Conservation (phyloP, 306 rosid genomes). For the Quercus dentata region DNA sequence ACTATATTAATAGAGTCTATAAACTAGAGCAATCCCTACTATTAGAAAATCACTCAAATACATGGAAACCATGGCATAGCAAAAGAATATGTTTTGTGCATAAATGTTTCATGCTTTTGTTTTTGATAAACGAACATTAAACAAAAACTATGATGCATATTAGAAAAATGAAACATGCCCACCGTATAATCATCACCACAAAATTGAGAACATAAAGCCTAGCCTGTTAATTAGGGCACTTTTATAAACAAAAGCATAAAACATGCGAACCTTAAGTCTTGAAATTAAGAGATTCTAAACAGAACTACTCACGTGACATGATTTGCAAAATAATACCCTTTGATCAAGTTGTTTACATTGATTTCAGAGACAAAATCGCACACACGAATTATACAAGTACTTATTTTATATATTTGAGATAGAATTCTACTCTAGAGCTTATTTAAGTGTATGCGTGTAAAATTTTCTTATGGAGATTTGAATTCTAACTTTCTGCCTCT, state of each 20-base stretch:
- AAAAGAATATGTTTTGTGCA: not conserved
- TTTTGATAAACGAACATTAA: not conserved
- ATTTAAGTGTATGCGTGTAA: too few relatives aligned
- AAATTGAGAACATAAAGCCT: not conserved
- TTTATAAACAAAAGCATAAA: not conserved
- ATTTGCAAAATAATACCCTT: not conserved
- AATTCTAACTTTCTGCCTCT: accelerated
- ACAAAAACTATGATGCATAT: not conserved
- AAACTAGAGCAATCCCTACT: too few relatives aligned
- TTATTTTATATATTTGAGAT: too few relatives aligned
- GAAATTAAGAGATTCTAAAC: not conserved
- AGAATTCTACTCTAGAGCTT: too few relatives aligned
- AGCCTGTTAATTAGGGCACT: not conserved
- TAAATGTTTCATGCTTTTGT: not conserved
- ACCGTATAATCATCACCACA: not conserved
- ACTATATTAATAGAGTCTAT: too few relatives aligned
- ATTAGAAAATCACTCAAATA: not conserved
- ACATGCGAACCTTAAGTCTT: not conserved
- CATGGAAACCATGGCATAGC: not conserved
- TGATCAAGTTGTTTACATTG: not conserved
- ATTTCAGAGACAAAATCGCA: not conserved
- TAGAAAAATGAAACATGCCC: not conserved
- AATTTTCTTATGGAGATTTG: too few relatives aligned
- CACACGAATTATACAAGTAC: too few relatives aligned
- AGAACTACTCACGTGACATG: not conserved